A percentile compares a stretch with the other conserved stretches of the same genome.
These are phyloP conservation scores for Discostella pseudostelligera DNA, from an alignment of 108 stramenopile genomes.

Conservation along the genomic window DNA sequence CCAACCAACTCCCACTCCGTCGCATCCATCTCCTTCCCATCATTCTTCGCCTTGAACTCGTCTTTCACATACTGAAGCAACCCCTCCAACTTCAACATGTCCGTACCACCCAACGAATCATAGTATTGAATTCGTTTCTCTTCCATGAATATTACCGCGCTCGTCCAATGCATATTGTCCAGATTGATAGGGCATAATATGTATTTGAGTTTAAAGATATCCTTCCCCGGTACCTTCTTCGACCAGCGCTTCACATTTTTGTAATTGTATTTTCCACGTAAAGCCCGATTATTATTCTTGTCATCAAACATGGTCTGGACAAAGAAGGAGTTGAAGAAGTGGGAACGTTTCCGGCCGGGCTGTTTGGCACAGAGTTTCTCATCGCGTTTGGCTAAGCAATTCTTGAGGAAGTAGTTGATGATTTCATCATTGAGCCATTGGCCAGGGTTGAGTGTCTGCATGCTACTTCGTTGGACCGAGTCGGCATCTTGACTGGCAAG, in stretches of 20 bases:
- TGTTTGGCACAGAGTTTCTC: slow-evolving; percentile 63
- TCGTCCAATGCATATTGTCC: slow-evolving; percentile 90
- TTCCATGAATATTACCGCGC: slow-evolving; percentile 86
- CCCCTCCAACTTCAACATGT: slow-evolving; percentile 54
- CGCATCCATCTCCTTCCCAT: slow-evolving; percentile 58
- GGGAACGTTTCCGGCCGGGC: slow-evolving; percentile 64
- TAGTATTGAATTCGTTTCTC: slow-evolving; percentile 82
- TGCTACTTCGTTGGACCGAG: slow-evolving; percentile 63
- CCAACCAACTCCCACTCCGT: slow-evolving; percentile 73
- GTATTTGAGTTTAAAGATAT: slow-evolving; percentile 90
- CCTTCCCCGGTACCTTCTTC: slow-evolving; percentile 88
- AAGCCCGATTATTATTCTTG: slow-evolving; percentile 43
- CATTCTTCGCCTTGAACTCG: slow-evolving; percentile 76
- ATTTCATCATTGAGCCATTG: slow-evolving; percentile 97
- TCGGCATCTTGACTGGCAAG: slow-evolving; percentile 67
- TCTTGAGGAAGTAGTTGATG: slow-evolving; percentile 90
- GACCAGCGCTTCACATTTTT: slow-evolving; percentile 91
- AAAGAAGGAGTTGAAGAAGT: slow-evolving; percentile 97
- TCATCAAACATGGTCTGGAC: slow-evolving; percentile 89
- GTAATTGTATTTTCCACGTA: slow-evolving; percentile 84
- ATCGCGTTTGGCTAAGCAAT: slow-evolving; percentile 78
- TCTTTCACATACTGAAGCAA: slow-evolving; percentile 83
- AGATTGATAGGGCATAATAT: slow-evolving; percentile 91
- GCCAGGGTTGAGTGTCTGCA: slow-evolving; percentile 68
- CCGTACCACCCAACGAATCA: slow-evolving; percentile 73